Evolutionary conservation across 441 rosid genomes (phyloP).

Genomic region (Euphorbia schlechtendalii): DNA sequence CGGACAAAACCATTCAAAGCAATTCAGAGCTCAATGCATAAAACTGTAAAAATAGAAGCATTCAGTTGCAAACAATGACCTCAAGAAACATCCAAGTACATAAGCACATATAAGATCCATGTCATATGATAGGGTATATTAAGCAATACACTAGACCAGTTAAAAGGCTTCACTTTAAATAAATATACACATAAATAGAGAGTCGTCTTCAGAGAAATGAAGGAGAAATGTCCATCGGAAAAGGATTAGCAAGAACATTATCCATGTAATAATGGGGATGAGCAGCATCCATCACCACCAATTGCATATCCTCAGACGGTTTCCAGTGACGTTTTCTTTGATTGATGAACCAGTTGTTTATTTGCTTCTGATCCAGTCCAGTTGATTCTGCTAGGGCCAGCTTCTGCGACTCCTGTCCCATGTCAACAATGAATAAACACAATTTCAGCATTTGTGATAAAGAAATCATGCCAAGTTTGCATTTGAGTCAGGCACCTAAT

Average conservation of each 20-base stretch:
- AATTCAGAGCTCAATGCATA: neutral
- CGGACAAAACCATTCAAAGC: too few relatives aligned
- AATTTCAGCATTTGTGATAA: too few relatives aligned
- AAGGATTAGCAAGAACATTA: constrained; percentile 67
- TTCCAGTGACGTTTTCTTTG: constrained; percentile 99
- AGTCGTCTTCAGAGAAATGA: constrained; percentile 39
- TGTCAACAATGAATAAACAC: too few relatives aligned
- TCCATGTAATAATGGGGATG: constrained; percentile 82
- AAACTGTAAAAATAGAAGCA: neutral
- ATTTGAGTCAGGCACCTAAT: too few relatives aligned
- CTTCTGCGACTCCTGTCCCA: constrained; percentile 87
- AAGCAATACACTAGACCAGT: neutral
- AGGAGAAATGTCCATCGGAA: constrained; percentile 71
- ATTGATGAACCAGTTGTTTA: constrained; percentile 98
- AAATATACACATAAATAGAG: neutral
- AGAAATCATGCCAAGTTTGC: too few relatives aligned
- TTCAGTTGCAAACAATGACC: constrained; percentile 6
- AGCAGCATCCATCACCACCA: constrained; percentile 84
- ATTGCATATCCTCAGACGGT: constrained; percentile 95
- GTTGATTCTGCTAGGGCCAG: constrained; percentile 81
- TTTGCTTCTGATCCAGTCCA: constrained; percentile 93
- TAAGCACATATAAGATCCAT: neutral
- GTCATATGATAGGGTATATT: neutral
- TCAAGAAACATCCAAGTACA: constrained; percentile 3
- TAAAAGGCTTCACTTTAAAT: neutral